Evolutionary conservation across 1,139 yeast genomes (phyloP), one percentile per base, ranked within the genome.

Genomic region (Kurtzmaniella quercitrusa): DNA sequence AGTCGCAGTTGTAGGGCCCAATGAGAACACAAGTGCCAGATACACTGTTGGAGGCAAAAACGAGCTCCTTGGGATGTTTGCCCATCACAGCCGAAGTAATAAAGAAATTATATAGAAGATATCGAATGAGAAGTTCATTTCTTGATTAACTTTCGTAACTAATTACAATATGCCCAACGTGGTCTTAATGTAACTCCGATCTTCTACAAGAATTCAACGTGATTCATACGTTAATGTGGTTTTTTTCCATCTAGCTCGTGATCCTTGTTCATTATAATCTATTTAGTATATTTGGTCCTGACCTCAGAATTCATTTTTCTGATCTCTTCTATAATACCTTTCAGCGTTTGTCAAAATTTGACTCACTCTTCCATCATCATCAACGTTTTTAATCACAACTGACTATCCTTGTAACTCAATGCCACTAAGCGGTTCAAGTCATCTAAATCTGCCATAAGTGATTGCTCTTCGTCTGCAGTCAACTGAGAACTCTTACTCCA

Each of bases 11-110:
- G 47, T 65, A 40, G 62, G 63, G 2, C 47, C 55, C 3, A 63
- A 72, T 12, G 69, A 74, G 2, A 70, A 74, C 45, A 82, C 85
- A 2, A 74, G 73, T 44, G 96, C 96, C 1, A 75, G 71, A 35
- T 84, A 78, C 53, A 80, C 82, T 43, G 81, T 87, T 14, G 77
- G 79, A 46, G 96, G 96, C 48, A 77, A 85, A 52, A 88, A 88
- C 55, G 93, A 88, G 48, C 66, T 89, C 42, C 74, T 88, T 54
- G 69, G 74, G 23, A 65, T 82, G 33, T 61, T 83, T 32, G 57
- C 68, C 5, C 50, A 53, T 21, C 9, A 21, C 6, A 9, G 6
- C 9, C 23, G 23, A 7, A 21, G 23, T 21, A 7, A 21, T 7
- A 9, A 21, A 11, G 9, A 7, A 11, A 11, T 11, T 21, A 21